Conservation (phyloP, 495 filamentous ascomycete species). For the Aspergillus wentii region DNA sequence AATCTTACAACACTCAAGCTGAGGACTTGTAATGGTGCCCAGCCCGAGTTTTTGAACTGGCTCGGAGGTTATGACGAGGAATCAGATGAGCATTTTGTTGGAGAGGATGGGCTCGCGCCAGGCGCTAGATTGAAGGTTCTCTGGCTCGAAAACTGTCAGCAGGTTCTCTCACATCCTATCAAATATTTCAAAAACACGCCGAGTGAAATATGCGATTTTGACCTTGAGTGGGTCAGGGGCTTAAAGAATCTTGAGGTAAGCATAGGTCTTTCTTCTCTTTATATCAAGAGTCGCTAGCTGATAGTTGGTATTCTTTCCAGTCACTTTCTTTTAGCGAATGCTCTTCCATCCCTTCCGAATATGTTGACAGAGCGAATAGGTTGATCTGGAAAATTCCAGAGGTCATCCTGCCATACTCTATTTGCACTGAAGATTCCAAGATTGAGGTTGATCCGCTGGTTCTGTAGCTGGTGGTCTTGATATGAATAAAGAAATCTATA, state of each 20-base stretch:
- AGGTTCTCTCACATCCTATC: slow-evolving; percentile 5
- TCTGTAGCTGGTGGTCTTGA: slow-evolving; percentile 8
- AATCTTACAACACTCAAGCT: slow-evolving; percentile 21
- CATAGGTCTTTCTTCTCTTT: slow-evolving; percentile 3
- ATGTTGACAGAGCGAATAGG: slow-evolving; percentile 22
- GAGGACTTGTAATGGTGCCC: slow-evolving; percentile 25
- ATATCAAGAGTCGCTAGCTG: too few species aligned
- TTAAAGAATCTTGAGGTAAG: slow-evolving; percentile 19
- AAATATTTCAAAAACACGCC: slow-evolving; percentile 3
- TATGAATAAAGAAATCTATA: too few species aligned
- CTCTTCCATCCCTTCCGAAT: slow-evolving; percentile 18
- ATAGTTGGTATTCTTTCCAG: slow-evolving; percentile 9
- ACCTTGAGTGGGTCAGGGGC: slow-evolving; percentile 23
- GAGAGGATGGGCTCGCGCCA: slow-evolving; percentile 10
- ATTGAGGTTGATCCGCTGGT: slow-evolving; percentile 27
- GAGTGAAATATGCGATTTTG: slow-evolving; percentile 11
- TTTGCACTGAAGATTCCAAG: slow-evolving; percentile 3
- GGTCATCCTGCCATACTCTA: slow-evolving; percentile 20
- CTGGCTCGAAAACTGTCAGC: slow-evolving; percentile 26
- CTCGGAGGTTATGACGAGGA: slow-evolving; percentile 20
- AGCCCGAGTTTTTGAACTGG: slow-evolving; percentile 28
- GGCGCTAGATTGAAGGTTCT: slow-evolving; percentile 18
- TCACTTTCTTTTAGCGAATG: slow-evolving; percentile 31
- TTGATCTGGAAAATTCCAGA: slow-evolving; percentile 26
- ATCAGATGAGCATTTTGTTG: slow-evolving; percentile 7